Conservation (phyloP, 1,284 basidiomycete genomes). For the Puccinia hordei region DNA sequence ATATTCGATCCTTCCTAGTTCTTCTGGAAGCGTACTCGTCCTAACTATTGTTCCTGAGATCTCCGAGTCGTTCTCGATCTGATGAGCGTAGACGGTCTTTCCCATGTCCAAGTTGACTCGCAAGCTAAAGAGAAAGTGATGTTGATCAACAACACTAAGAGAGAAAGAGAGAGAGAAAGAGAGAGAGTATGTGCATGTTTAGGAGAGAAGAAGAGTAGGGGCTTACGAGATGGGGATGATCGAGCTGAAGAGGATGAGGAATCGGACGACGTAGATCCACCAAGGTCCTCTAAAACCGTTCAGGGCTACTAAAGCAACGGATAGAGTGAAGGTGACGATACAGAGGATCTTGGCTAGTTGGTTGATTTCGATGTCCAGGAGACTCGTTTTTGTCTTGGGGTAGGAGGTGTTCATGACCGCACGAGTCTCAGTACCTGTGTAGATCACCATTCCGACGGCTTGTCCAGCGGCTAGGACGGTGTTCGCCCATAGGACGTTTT, state of each 20-base stretch:
- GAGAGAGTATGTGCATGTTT: neutral
- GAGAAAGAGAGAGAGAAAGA: neutral
- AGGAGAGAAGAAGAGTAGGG: neutral
- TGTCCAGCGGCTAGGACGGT: conserved; percentile 94
- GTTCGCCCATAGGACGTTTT: conserved; percentile 96
- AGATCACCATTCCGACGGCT: conserved; percentile 87
- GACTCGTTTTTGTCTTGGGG: conserved; percentile 89
- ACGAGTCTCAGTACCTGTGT: conserved; percentile 90
- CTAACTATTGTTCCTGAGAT: conserved; percentile 94
- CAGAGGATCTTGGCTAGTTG: conserved; percentile 96
- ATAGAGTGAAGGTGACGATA: conserved; percentile 86
- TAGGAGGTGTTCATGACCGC: conserved; percentile 99
- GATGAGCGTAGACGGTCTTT: conserved; percentile 93
- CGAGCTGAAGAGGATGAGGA: conserved; percentile 94
- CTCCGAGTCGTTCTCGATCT: conserved; percentile 89
- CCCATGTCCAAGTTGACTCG: conserved; percentile 99
- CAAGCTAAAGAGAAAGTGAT: conserved; percentile 69
- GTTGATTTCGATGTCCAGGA: conserved; percentile 93
- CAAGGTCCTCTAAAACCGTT: conserved; percentile 95
- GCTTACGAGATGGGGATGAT: conserved; percentile 96
- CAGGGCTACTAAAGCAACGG: conserved; percentile 84
- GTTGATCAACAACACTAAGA: too few species aligned
- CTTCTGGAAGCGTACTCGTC: conserved; percentile 94
- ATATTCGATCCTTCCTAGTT: conserved; percentile 93
- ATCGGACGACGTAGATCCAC: conserved; percentile 95